A percentile compares a stretch with the other conserved stretches of the same genome.
Conservation (phyloP, 2,329 filamentous ascomycete species). For the Metarhizium guizhouense region DNA sequence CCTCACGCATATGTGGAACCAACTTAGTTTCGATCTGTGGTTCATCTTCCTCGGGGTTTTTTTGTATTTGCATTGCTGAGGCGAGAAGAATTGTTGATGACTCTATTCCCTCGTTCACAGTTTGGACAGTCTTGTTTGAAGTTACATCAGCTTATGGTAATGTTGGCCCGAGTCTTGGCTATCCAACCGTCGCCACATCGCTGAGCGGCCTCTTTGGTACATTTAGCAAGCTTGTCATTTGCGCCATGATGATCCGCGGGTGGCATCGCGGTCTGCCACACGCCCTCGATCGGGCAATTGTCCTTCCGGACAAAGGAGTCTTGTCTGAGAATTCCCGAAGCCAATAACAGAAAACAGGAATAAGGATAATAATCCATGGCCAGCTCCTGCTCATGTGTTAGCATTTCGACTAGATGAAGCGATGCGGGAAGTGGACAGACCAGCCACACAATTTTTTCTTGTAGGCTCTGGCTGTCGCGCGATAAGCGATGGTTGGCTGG, state of each 20-base stretch:
- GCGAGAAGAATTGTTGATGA: background rate
- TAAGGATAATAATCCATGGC: background rate
- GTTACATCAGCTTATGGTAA: background rate
- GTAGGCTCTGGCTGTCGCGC: too few relatives aligned
- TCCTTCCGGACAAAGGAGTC: background rate
- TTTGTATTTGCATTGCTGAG: background rate
- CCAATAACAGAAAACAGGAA: background rate
- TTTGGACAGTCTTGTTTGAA: background rate
- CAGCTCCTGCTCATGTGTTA: background rate
- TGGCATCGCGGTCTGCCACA: background rate
- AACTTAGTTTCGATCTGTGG: too few relatives aligned
- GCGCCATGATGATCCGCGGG: background rate
- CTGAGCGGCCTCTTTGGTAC: background rate
- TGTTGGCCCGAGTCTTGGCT: background rate
- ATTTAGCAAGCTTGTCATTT: too few relatives aligned
- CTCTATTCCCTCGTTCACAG: background rate
- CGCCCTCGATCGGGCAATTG: background rate
- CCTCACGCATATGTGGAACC: too few relatives aligned
- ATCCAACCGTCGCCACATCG: background rate
- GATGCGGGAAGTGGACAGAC: background rate
- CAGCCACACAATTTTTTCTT: too few relatives aligned
- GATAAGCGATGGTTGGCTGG: too few relatives aligned
- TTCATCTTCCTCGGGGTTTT: too few relatives aligned
- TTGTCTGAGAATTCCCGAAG: background rate
- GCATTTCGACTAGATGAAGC: background rate